A percentile compares a stretch with the other conserved stretches of the same genome.
Evolutionary conservation across 352 stramenopile genomes (phyloP).

Genomic region (Phytophthora multivora): DNA sequence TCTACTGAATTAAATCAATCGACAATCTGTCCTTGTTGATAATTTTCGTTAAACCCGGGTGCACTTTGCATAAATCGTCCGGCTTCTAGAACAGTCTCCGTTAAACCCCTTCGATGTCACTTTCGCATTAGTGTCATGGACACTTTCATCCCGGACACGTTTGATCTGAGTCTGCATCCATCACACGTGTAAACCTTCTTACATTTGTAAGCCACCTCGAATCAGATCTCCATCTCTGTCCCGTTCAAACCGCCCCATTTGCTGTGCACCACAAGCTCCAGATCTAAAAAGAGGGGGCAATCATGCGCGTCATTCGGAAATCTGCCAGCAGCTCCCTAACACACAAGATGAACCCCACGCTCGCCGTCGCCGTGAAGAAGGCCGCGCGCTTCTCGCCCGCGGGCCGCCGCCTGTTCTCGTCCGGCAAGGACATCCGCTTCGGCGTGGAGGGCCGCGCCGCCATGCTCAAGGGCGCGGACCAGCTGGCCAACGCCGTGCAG

Average conservation of each 20-base stretch:
- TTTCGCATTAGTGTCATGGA: slow-evolving; percentile 20
- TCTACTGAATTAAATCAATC: not conserved
- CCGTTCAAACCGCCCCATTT: slow-evolving; percentile 11
- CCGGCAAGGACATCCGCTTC: slow-evolving; percentile 99
- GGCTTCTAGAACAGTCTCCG: slow-evolving; percentile 38
- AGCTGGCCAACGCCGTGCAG: slow-evolving; percentile 99
- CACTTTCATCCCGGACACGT: slow-evolving; percentile 13
- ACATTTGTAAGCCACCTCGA: not conserved
- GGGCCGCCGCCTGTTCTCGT: slow-evolving; percentile 78
- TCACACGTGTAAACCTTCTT: not conserved
- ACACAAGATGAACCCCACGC: slow-evolving; percentile 72
- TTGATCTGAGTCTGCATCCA: slow-evolving; percentile 1
- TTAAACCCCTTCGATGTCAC: slow-evolving; percentile 12
- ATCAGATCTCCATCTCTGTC: slow-evolving; percentile 2
- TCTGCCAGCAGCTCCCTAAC: slow-evolving; percentile 19
- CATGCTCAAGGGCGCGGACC: slow-evolving; percentile 99
- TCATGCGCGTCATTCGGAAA: slow-evolving; percentile 37
- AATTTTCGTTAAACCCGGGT: not conserved
- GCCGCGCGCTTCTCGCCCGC: slow-evolving; percentile 40
- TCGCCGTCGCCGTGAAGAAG: slow-evolving; percentile 72
- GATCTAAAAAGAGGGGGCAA: not conserved
- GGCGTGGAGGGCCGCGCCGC: slow-evolving; percentile 96
- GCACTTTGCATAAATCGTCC: not conserved
- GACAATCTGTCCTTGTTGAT: not conserved
- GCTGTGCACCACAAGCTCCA: slow-evolving; percentile 19